These are phyloP conservation scores for Nakazawaea ishiwadae DNA, from an alignment of 805 yeast genomes.

Conservation along the genomic window DNA sequence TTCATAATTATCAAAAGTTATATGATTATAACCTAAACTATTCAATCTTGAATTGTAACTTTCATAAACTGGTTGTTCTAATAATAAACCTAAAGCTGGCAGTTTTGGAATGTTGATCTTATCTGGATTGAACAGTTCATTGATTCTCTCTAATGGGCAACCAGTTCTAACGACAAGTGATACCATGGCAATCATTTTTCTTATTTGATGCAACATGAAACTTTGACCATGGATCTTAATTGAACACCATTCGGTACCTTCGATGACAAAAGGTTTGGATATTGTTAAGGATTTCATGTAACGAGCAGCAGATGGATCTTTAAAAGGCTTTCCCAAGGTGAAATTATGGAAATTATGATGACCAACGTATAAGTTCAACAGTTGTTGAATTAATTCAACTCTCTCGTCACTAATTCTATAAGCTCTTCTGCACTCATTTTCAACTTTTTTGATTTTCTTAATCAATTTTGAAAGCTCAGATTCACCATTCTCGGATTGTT, in stretches of 20 bases:
- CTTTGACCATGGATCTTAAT: slow-evolving; percentile 97
- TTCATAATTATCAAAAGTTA: slow-evolving; percentile 63
- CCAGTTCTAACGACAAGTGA: slow-evolving; percentile 81
- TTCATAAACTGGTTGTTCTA: slow-evolving; percentile 90
- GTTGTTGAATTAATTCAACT: slow-evolving; percentile 56
- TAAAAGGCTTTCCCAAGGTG: slow-evolving; percentile 51
- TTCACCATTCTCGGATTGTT: slow-evolving; percentile 29
- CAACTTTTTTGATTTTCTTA: slow-evolving; percentile 54
- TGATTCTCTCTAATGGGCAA: slow-evolving; percentile 70
- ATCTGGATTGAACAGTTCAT: slow-evolving; percentile 67
- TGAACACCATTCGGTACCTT: slow-evolving; percentile 94
- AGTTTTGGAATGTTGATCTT: slow-evolving; percentile 94
- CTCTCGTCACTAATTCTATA: slow-evolving; percentile 65
- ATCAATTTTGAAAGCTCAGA: slow-evolving; percentile 35
- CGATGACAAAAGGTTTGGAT: slow-evolving; percentile 85
- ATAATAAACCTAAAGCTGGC: slow-evolving; percentile 86
- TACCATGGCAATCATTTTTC: slow-evolving; percentile 98
- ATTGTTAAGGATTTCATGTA: slow-evolving; percentile 77
- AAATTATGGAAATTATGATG: slow-evolving; percentile 74
- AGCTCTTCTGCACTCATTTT: slow-evolving; percentile 60
- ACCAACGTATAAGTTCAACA: slow-evolving; percentile 73
- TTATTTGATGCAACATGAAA: slow-evolving; percentile 95
- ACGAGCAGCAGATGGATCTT: slow-evolving; percentile 81
- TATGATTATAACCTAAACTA: slow-evolving; percentile 71
- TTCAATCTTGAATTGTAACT: slow-evolving; percentile 69